Evolutionary conservation across 768 basidiomycete species (phyloP).

Genomic region (Tulasnella sp.): DNA sequence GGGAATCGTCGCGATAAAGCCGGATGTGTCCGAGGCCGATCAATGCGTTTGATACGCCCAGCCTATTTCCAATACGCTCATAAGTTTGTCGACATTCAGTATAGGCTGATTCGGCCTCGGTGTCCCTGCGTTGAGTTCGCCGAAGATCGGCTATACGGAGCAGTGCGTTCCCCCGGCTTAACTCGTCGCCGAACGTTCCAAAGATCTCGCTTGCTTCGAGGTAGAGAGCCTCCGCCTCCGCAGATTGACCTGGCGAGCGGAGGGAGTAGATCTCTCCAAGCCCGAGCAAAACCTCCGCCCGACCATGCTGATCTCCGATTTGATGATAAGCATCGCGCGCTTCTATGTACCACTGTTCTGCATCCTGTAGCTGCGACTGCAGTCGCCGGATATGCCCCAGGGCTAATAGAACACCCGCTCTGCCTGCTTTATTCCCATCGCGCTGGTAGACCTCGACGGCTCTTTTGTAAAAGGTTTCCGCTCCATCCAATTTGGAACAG

Average conservation of each 20-base stretch:
- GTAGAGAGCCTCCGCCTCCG: neutral
- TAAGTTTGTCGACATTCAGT: neutral
- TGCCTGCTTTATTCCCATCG: neutral
- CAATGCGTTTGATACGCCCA: neutral
- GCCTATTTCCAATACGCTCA: neutral
- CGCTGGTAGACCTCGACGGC: neutral
- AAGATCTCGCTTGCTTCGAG: neutral
- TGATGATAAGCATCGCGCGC: neutral
- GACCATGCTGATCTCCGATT: neutral
- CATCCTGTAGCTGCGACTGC: neutral
- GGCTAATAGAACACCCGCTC: neutral
- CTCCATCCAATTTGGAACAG: neutral
- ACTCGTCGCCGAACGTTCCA: neutral
- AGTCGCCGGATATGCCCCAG: neutral
- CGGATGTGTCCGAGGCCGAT: neutral
- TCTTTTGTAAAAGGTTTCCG: neutral
- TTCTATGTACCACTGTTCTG: neutral
- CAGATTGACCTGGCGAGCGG: neutral
- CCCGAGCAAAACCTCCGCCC: neutral
- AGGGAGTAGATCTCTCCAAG: neutral
- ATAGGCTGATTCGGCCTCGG: neutral
- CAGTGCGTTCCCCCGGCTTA: neutral
- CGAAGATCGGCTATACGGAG: neutral
- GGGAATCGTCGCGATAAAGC: neutral
- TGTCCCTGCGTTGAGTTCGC: neutral